Evolutionary conservation across 306 rosid genomes (phyloP), one percentile per base, ranked within the genome.

Genomic region (Lathyrus aphaca): DNA sequence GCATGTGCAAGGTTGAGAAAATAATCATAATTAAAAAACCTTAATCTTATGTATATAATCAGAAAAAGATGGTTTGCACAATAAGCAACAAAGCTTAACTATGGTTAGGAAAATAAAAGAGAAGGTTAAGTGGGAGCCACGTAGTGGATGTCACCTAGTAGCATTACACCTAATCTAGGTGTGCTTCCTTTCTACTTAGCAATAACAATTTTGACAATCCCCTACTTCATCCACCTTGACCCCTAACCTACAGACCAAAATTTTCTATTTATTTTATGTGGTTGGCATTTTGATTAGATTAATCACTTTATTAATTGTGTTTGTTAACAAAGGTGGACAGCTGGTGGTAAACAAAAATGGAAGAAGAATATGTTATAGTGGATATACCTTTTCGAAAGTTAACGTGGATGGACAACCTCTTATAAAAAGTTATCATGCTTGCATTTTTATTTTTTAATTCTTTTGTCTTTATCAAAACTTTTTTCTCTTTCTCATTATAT

Each of bases 121-220:
- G 61, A 50, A 48, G 13, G 5, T 35, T 23, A 60, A 0, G 30
- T 66, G 87, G 90, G 86, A 2, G 71, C 71, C 10, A 71, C 8
- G 8, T 35, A 35, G 39, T 25, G 18, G 29, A 69, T 79, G 86
- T 81, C 76, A 38, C 80, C 57, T 32, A 49, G 38, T 61, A 44
- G 68, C 69, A 63, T 73, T 68, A 73, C 88, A 86, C 38, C 18
- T 45, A 73, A 74, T 72, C 10, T 30, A 9, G 11, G 23, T 53
- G 71, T 86, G 91, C 79, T 39, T 77, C 86, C 87, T 75, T 73
- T 32, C 73, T 58, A 50, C 82, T 71, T 17, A 18, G 85, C 91
- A 82, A 19, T 15, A 18, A 16, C 73, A 57, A 23, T 68, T 69
- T 65, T 66, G 50, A 56, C 73, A 46, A 16, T 53, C 19, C 69